Percentiles rank a stretch among this genome's conserved stretches.
Evolutionary conservation across 352 stramenopile species (phyloP).

Genomic region (Phytopythium aichiense): DNA sequence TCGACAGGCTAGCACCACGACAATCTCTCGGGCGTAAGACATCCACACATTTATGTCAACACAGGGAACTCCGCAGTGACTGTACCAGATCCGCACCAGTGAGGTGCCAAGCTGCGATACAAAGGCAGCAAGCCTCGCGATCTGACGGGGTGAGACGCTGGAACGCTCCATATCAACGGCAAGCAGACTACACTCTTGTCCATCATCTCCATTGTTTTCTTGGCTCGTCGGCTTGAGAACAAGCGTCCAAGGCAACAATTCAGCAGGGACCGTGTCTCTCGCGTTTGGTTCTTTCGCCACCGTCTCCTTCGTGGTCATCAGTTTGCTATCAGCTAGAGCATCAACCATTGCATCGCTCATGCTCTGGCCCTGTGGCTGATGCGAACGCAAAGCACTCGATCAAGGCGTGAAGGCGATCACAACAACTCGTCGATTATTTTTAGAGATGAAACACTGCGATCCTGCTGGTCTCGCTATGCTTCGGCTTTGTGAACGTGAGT

Average conservation of each 20-base stretch:
- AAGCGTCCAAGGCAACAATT: background rate
- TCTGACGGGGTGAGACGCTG: constrained; percentile 11
- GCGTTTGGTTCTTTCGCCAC: background rate
- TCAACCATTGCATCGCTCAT: background rate
- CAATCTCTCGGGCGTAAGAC: constrained; percentile 2
- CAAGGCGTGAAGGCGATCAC: background rate
- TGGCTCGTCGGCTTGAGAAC: background rate
- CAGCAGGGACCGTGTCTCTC: background rate
- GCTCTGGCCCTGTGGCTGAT: background rate
- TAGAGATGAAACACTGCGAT: no score
- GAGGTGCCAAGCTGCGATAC: constrained; percentile 23
- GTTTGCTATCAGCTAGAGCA: background rate
- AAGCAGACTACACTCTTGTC: background rate
- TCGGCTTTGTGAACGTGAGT: no score
- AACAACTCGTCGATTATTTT: background rate
- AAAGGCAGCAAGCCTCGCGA: constrained; percentile 23
- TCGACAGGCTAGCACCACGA: constrained; percentile 23
- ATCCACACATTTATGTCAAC: background rate
- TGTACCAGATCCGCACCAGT: constrained; percentile 24
- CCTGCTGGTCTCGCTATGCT: no score
- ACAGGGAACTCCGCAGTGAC: constrained; percentile 9
- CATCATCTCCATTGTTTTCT: background rate
- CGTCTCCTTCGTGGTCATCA: background rate
- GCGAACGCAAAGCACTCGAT: background rate
- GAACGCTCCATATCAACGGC: constrained; percentile 17